Evolutionary conservation across 2,329 filamentous ascomycete species (phyloP).

Genomic region (Alternaria atra): DNA sequence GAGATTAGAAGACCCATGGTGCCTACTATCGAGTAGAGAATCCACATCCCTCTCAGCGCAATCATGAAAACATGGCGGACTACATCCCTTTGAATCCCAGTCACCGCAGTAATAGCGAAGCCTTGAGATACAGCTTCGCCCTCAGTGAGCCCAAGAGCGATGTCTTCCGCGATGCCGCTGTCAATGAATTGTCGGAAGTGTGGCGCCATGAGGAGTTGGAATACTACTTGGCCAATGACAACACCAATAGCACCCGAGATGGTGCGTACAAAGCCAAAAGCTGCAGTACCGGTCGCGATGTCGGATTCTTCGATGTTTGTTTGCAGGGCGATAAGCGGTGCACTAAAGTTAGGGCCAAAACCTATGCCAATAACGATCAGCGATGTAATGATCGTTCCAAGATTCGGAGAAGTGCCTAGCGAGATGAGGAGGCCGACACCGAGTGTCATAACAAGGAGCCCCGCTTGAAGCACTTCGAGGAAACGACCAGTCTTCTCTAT

Average conservation of each 20-base stretch:
- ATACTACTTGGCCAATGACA: conserved; percentile 61
- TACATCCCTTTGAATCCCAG: conserved; percentile 43
- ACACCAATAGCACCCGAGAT: conserved; percentile 59
- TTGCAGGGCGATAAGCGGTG: conserved; percentile 66
- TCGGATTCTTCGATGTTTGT: conserved; percentile 63
- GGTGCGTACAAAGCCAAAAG: conserved; percentile 59
- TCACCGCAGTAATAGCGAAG: conserved; percentile 28
- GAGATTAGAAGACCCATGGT: conserved; percentile 42
- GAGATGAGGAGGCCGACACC: conserved; percentile 47
- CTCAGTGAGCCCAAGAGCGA: conserved; percentile 37
- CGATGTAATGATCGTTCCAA: conserved; percentile 55
- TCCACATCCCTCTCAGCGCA: conserved; percentile 60
- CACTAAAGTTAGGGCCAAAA: conserved; percentile 64
- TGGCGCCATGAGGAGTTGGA: conserved; percentile 65
- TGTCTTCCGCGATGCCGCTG: conserved; percentile 26
- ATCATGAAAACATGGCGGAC: conserved; percentile 55
- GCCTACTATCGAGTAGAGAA: conserved; percentile 59
- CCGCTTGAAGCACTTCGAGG: conserved; percentile 46
- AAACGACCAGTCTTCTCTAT: conserved; percentile 57
- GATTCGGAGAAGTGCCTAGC: conserved; percentile 20
- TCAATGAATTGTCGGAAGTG: conserved; percentile 38
- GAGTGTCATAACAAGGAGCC: conserved; percentile 44
- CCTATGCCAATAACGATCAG: conserved; percentile 62
- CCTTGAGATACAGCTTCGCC: conserved; percentile 48
- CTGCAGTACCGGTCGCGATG: conserved; percentile 61